Percentiles rank a stretch among this genome's conserved stretches.
phyloP scores from a whole-genome alignment of 176 grass and related monocot species.

The Raddia guianensis region DNA sequence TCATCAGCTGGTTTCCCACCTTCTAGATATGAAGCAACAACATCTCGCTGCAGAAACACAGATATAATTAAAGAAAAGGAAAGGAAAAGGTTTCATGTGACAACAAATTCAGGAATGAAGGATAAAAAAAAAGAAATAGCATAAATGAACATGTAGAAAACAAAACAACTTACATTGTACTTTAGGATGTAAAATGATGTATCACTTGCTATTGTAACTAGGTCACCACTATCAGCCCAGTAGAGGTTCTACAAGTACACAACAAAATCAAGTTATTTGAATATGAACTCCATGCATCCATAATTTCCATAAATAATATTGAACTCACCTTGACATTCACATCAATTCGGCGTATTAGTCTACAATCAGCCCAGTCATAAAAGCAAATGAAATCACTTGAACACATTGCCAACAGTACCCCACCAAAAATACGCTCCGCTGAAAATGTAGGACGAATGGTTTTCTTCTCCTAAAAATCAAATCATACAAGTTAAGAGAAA shows the following conservation, averaged over 20 bases:
- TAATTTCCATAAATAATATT: constrained; percentile 15
- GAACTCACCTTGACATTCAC: constrained; percentile 87
- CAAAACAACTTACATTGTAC: constrained; percentile 78
- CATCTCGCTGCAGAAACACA: constrained; percentile 71
- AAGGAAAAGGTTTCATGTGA: not conserved
- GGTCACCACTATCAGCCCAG: constrained; percentile 96
- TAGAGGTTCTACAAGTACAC: constrained; percentile 73
- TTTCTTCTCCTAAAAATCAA: constrained; percentile 89
- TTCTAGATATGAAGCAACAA: constrained; percentile 80
- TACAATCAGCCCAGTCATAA: constrained; percentile 98
- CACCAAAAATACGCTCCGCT: constrained; percentile 90
- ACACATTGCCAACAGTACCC: constrained; percentile 88
- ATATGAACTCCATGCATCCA: constrained; percentile 4
- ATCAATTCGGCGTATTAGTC: constrained; percentile 90
- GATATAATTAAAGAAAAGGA: not conserved
- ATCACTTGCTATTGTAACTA: constrained; percentile 94
- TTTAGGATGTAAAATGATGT: constrained; percentile 97
- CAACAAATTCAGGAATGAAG: not conserved
- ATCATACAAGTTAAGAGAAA: constrained; percentile 30
- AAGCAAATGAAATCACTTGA: constrained; percentile 99
- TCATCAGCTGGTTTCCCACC: constrained; percentile 77
- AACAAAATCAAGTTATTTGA: constrained; percentile 21
- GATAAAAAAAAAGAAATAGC: not conserved
- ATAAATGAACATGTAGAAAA: constrained; percentile 38
- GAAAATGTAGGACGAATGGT: constrained; percentile 84